Evolutionary conservation across 768 basidiomycete genomes (phyloP), one percentile per base, ranked within the genome.

Genomic region (Gyrodon lividus): DNA sequence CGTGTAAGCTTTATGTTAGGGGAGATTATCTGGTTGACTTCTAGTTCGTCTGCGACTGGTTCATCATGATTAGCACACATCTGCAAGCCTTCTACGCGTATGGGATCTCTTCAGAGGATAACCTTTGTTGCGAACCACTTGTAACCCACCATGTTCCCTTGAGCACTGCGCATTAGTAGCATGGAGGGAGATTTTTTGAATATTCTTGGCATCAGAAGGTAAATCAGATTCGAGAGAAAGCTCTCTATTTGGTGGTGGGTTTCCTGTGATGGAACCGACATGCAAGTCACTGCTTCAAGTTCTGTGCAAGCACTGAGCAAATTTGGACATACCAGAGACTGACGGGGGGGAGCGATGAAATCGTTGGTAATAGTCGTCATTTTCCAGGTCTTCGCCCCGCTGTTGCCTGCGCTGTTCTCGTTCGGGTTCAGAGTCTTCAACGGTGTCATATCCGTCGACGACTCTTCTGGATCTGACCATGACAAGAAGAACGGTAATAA

Each of bases 401-500:
- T 39, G 43, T 33, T 51, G 48, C 31, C 65, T 67, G 43, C 61
- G 58, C 64, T 71, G 70, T 57, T 80, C 77, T 50, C 84, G 73
- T 63, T 89, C 87, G 17, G 85, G 86, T 64, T 88, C 87, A 0
- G 86, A 88, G 67, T 89, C 87, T 24, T 80, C 82, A 4, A 87
- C 77, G 28, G 80, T 56, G 50, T 82, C 81, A 8, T 13, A 30
- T 24, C 51, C 54, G n/a, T 50, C 48, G 12, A 30, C 37, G 16
- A 20, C n/a, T 12, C 38, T 38, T 28, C 37, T 38, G 10, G 24
- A 26, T 23, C 16, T 43, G 24, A 23, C 41, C 46, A 47, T 47
- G n/a, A 6, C 20, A n/a, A 38, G 24, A 20, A 47, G 16, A 26
- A 43, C 9, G 0, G 14, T 14, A 19, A n/a, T 26, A 26, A 7